Conservation (phyloP, 805 yeast species). For the Cyberlindnera amylophila region DNA sequence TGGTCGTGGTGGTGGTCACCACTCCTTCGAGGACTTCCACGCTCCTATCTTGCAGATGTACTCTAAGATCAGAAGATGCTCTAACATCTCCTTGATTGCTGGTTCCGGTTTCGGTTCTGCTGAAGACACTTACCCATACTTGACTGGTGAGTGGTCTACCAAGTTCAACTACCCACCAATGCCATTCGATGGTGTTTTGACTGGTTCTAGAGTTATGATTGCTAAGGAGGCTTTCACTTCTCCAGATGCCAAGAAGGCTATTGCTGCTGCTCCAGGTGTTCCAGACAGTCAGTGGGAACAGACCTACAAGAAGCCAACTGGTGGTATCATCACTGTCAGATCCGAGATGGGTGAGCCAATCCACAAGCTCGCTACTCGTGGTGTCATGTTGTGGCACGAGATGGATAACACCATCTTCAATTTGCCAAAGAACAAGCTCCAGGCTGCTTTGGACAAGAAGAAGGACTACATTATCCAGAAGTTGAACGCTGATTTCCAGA, state of each 20-base stretch:
- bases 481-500: constrained; percentile 92
- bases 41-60: constrained; percentile 96
- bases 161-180: constrained; percentile 88
- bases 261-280: constrained; percentile 88
- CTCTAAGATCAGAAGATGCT: constrained; percentile 84
- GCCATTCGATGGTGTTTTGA: constrained; percentile 97
- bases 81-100: constrained; percentile 86
- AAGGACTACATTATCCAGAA: constrained; percentile 79
- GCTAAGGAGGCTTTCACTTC: constrained; percentile 96
- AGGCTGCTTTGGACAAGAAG: constrained; percentile 78
- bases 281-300: constrained; percentile 87
- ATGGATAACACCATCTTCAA: constrained; percentile 90
- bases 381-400: constrained; percentile 96
- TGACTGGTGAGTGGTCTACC: constrained; percentile 96
- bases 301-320: constrained; percentile 91
- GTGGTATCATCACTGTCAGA: constrained; percentile 93
- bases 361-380: constrained; percentile 97
- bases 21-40: constrained; percentile 98
- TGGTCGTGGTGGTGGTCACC: constrained; percentile 99
- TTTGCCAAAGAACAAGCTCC: constrained; percentile 82
- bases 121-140: constrained; percentile 95
- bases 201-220: constrained; percentile 96
- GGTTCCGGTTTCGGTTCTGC: constrained; percentile 99
- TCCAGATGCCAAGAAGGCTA: constrained; percentile 88
- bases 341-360: constrained; percentile 99